Percentiles rank a stretch among this genome's conserved stretches.
phyloP scores from a whole-genome alignment of 805 yeast genomes.

The Candida tibetensis region DNA sequence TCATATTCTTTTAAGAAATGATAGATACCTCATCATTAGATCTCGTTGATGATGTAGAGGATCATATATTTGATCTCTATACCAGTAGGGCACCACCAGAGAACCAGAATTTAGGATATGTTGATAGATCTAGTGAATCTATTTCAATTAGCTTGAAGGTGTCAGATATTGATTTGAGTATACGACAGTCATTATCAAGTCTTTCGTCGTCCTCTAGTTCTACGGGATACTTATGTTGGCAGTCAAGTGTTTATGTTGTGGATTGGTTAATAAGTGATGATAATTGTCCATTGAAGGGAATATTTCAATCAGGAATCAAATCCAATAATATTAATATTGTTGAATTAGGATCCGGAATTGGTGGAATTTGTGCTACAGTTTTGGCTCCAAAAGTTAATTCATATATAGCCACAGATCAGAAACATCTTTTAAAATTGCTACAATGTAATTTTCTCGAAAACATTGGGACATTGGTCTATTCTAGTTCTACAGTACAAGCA shows the following conservation, averaged over 20 bases:
- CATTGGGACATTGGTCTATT: slow-evolving; percentile 11
- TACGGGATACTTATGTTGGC: slow-evolving; percentile 69
- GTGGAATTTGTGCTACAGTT: slow-evolving; percentile 47
- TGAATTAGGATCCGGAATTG: slow-evolving; percentile 64
- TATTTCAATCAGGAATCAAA: slow-evolving; percentile 7
- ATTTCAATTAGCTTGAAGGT: slow-evolving; percentile 21
- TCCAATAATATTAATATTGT: slow-evolving; percentile 25
- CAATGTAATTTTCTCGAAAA: slow-evolving; percentile 46
- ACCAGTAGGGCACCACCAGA: slow-evolving; percentile 25
- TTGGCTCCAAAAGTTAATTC: slow-evolving; percentile 30
- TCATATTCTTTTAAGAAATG: too few species aligned
- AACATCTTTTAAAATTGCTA: slow-evolving; percentile 49
- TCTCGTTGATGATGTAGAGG: slow-evolving; percentile 20
- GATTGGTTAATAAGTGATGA: slow-evolving; percentile 49
- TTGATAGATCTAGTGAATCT: slow-evolving; percentile 25
- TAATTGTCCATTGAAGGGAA: slow-evolving; percentile 24
- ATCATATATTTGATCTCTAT: slow-evolving; percentile 33
- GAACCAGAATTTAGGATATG: slow-evolving; percentile 33
- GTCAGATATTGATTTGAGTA: slow-evolving; percentile 23
- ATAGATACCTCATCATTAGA: slow-evolving; percentile 16
- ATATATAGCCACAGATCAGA: slow-evolving; percentile 60
- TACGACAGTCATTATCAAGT: slow-evolving; percentile 33
- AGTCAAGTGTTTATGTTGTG: slow-evolving; percentile 44
- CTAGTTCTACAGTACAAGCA: slow-evolving; percentile 9
- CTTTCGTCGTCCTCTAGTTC: slow-evolving; percentile 40